Conservation (phyloP, 768 basidiomycete genomes). For the Panellus pusillus region DNA sequence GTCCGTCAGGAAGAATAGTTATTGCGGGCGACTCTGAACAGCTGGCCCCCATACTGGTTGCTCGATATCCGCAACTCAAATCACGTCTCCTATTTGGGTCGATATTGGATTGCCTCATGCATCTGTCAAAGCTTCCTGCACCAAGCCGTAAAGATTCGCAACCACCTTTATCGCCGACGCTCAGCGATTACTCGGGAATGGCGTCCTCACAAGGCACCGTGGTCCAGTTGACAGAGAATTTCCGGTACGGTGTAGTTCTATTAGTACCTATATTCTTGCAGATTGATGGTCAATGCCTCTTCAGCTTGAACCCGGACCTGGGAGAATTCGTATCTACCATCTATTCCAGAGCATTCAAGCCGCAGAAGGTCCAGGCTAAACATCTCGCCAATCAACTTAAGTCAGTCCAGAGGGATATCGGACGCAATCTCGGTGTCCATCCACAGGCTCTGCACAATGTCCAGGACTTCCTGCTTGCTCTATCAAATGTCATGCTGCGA, state of each 20-base stretch:
- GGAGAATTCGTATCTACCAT: slow-evolving; percentile 56
- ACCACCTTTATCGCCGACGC: slow-evolving; percentile 14
- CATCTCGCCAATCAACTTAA: slow-evolving; percentile 38
- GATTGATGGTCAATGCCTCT: neutral
- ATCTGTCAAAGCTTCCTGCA: slow-evolving; percentile 18
- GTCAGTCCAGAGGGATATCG: slow-evolving; percentile 25
- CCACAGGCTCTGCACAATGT: slow-evolving; percentile 27
- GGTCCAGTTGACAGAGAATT: slow-evolving; percentile 53
- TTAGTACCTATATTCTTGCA: neutral
- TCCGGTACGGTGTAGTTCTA: slow-evolving; percentile 33
- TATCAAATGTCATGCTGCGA: slow-evolving; percentile 46
- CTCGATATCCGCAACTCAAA: slow-evolving; percentile 43
- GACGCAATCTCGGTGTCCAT: slow-evolving; percentile 24
- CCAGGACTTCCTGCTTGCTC: slow-evolving; percentile 39
- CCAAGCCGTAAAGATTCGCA: slow-evolving; percentile 6
- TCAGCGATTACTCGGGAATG: slow-evolving; percentile 20
- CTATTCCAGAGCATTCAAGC: slow-evolving; percentile 47
- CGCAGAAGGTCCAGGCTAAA: slow-evolving; percentile 45
- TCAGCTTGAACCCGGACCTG: slow-evolving; percentile 50
- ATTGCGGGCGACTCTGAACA: slow-evolving; percentile 55
- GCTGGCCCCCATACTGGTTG: slow-evolving; percentile 49
- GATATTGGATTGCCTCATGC: slow-evolving; percentile 48
- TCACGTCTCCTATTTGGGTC: slow-evolving; percentile 45
- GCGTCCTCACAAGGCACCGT: slow-evolving; percentile 37
- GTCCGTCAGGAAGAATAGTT: slow-evolving; percentile 39